Evolutionary conservation across 1,284 basidiomycete genomes (phyloP), one percentile per base, ranked within the genome.

Genomic region (Hortiboletus rubellus): DNA sequence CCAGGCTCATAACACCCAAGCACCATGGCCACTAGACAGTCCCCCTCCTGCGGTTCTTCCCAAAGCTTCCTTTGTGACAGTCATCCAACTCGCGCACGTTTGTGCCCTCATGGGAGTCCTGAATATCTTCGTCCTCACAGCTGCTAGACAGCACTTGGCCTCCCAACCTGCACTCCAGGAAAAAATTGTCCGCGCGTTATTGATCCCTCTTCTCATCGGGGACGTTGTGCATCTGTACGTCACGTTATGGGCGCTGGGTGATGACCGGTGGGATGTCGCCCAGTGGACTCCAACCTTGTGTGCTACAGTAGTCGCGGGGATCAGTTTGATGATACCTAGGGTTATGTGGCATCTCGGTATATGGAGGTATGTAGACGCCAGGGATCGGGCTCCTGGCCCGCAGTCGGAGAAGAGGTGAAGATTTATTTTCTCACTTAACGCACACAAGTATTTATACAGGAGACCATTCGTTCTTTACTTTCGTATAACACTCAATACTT

Each of bases 201-300:
- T 91, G 46, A 81, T 78, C 3, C 88, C 89, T 12, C 80, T 91
- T 10, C 76, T 90, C 43, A 66, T 87, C 33, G 89, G 86, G 2
- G 88, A 91, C 65, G 61, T 87, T 34, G 61, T 83, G 12, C 88
- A 91, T 64, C 66, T 91, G 54, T 77, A 72, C 52, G 69, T 91
- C 52, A 90, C 89, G 0, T 64, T 89, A 17, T 91, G 85, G 85
- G 86, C 86, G 0, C 71, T 90, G 30, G 89, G 86, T 30, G 86
- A 89, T 38, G 74, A 80, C 56, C 76, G 79, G 56, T 91, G 86
- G 85, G 70, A 82, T 54, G 61, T 87, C 24, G 63, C 70, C 43
- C 77, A 73, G 30, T 91, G 88, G 88, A 82, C 76, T 62, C 80
- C 83, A 0, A 84, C 87, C 78, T 67, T 89, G 22, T 88, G 86